A percentile compares a stretch with the other conserved stretches of the same genome.
Conservation (phyloP, 331 rosid species). For the Stylosanthes scabra region DNA sequence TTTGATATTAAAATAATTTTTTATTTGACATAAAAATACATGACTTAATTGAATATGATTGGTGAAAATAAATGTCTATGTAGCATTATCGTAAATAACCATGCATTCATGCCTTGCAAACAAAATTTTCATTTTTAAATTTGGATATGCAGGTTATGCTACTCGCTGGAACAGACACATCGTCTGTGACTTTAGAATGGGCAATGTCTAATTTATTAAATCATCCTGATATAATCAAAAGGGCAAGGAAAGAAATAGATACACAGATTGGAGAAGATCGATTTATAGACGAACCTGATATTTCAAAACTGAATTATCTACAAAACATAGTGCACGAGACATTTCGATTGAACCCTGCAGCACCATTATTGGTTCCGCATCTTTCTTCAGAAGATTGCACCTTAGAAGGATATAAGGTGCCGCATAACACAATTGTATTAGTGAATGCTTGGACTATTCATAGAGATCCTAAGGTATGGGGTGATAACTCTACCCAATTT, state of each 20-base stretch:
- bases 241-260: slow-evolving; percentile 52
- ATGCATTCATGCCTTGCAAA: too few relatives aligned
- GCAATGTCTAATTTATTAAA: slow-evolving; percentile 60
- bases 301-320: slow-evolving; percentile 52
- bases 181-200: slow-evolving; percentile 66
- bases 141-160: slow-evolving; percentile 43
- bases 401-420: slow-evolving; percentile 40
- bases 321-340: slow-evolving; percentile 55
- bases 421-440: slow-evolving; percentile 44
- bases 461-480: slow-evolving; percentile 55
- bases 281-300: slow-evolving; percentile 50
- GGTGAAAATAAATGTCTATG: too few relatives aligned
- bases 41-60: too few relatives aligned
- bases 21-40: too few relatives aligned
- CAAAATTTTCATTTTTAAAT: too few relatives aligned
- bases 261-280: slow-evolving; percentile 31
- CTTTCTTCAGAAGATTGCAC: slow-evolving; percentile 48
- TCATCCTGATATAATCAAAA: slow-evolving; percentile 45
- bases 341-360: slow-evolving; percentile 44
- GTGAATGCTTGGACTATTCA: slow-evolving; percentile 61
- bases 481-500: slow-evolving; percentile 34
- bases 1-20: too few relatives aligned
- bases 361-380: slow-evolving; percentile 57
- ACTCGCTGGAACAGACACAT: slow-evolving; percentile 56
- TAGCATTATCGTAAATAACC: too few relatives aligned